Evolutionary conservation across 192 early-diverging fungal genomes (phyloP).

Genomic region (Coemansia sp.): DNA sequence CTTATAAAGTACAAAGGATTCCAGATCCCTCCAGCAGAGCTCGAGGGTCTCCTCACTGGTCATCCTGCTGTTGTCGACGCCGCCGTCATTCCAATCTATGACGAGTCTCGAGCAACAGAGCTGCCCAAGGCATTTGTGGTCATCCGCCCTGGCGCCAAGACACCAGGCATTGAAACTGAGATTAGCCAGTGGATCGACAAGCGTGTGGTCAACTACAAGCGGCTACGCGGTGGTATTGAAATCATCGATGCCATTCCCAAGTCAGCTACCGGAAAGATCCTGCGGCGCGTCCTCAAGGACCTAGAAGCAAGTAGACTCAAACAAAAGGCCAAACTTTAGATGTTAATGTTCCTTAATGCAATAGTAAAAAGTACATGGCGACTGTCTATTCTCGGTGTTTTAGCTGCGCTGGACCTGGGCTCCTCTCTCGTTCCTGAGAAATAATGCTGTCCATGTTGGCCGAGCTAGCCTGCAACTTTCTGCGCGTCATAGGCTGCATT

Average conservation of each 20-base stretch:
- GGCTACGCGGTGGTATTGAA: conserved; percentile 75
- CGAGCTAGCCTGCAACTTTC: not conserved
- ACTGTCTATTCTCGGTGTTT: not conserved
- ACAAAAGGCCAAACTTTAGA: conserved; percentile 22
- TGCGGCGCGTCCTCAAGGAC: conserved; percentile 65
- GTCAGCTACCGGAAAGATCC: conserved; percentile 77
- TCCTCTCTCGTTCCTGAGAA: conserved; percentile 3
- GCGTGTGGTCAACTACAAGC: conserved; percentile 73
- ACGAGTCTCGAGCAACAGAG: conserved; percentile 63
- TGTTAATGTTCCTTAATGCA: not conserved
- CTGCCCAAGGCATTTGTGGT: conserved; percentile 83
- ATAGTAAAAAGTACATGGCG: not conserved
- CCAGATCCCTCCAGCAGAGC: conserved; percentile 85
- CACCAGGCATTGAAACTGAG: conserved; percentile 39
- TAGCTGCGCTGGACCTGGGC: not conserved
- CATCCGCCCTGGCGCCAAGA: conserved; percentile 43
- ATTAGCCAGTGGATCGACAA: conserved; percentile 58
- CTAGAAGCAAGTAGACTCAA: conserved; percentile 19
- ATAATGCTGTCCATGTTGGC: conserved; percentile 1
- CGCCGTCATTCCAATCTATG: conserved; percentile 66
- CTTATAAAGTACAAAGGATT: conserved; percentile 92
- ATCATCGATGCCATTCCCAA: conserved; percentile 77
- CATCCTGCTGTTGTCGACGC: conserved; percentile 70
- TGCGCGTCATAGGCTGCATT: not conserved
- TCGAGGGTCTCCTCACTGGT: conserved; percentile 73